A percentile compares a stretch with the other conserved stretches of the same genome.
Evolutionary conservation across 2,329 filamentous ascomycete genomes (phyloP).

Genomic region (Scytalidium lignicola): DNA sequence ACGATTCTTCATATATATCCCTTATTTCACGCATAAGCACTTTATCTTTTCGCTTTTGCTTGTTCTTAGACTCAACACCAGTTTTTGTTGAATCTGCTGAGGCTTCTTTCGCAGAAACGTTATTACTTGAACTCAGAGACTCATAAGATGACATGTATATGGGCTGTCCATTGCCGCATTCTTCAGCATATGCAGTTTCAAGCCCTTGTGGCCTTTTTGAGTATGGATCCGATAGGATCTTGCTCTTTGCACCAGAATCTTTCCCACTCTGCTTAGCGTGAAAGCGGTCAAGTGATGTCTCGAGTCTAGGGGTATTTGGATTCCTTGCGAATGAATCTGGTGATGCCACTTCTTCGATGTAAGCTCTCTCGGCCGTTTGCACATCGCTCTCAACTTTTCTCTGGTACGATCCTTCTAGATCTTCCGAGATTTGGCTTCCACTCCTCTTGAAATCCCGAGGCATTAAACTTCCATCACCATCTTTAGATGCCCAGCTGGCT

Average conservation of each 20-base stretch:
- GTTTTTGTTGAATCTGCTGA: not conserved
- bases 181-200: slow-evolving; percentile 42
- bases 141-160: not conserved
- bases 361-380: slow-evolving; percentile 20
- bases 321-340: slow-evolving; percentile 14
- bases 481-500: slow-evolving; percentile 33
- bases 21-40: slow-evolving; percentile 32
- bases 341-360: slow-evolving; percentile 17
- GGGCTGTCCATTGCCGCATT: slow-evolving; percentile 23
- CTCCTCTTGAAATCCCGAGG: slow-evolving; percentile 7
- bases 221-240: slow-evolving; percentile 30
- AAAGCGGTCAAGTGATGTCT: slow-evolving; percentile 26
- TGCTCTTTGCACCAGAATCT: too few species aligned
- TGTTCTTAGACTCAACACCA: not conserved
- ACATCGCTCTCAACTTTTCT: slow-evolving; percentile 12
- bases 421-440: not conserved
- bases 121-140: not conserved
- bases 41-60: slow-evolving; percentile 18
- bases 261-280: not conserved
- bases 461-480: slow-evolving; percentile 10
- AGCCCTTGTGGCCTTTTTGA: slow-evolving; percentile 42
- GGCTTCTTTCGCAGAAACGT: not conserved
- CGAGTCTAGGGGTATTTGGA: slow-evolving; percentile 17
- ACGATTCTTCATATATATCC: slow-evolving; percentile 36
- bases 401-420: not conserved